Conservation (phyloP, 2,329 filamentous ascomycete species). For the Harringtonia lauricola region DNA sequence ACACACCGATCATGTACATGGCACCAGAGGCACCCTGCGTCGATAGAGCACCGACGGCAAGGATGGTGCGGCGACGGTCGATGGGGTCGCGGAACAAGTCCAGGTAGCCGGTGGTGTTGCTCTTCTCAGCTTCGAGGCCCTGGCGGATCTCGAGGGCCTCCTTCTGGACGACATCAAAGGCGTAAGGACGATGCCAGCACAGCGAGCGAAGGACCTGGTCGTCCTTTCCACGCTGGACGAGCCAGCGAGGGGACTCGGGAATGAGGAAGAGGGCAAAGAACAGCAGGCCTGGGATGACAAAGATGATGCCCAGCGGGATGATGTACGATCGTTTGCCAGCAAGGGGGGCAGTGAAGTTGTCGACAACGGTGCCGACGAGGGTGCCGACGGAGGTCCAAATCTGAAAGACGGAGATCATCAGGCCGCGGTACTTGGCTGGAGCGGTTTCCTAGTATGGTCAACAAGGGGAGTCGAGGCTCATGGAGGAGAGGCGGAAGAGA, state of each 20-base stretch:
- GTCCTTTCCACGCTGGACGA: slow-evolving; percentile 24
- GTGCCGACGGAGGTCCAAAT: slow-evolving; percentile 19
- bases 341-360: slow-evolving; percentile 33
- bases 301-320: slow-evolving; percentile 29
- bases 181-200: slow-evolving; percentile 19
- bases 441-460: slow-evolving; percentile 23
- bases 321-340: slow-evolving; percentile 25
- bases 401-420: slow-evolving; percentile 26
- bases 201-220: slow-evolving; percentile 22
- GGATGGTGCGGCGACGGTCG: slow-evolving; percentile 36
- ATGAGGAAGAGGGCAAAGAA: slow-evolving; percentile 25
- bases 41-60: slow-evolving; percentile 35
- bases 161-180: slow-evolving; percentile 17
- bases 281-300: slow-evolving; percentile 25
- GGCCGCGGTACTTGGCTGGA: slow-evolving; percentile 17
- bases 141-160: slow-evolving; percentile 27
- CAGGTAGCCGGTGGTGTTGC: slow-evolving; percentile 23
- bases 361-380: slow-evolving; percentile 36
- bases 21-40: slow-evolving; percentile 42
- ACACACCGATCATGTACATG: slow-evolving; percentile 43
- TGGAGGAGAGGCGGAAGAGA: too few relatives aligned
- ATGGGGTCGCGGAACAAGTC: slow-evolving; percentile 40
- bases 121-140: slow-evolving; percentile 22
- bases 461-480: neutral
- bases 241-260: slow-evolving; percentile 29